Evolutionary conservation across 2,329 filamentous ascomycete species (phyloP), one percentile per base, ranked within the genome.

Genomic region (Curvularia sp.): DNA sequence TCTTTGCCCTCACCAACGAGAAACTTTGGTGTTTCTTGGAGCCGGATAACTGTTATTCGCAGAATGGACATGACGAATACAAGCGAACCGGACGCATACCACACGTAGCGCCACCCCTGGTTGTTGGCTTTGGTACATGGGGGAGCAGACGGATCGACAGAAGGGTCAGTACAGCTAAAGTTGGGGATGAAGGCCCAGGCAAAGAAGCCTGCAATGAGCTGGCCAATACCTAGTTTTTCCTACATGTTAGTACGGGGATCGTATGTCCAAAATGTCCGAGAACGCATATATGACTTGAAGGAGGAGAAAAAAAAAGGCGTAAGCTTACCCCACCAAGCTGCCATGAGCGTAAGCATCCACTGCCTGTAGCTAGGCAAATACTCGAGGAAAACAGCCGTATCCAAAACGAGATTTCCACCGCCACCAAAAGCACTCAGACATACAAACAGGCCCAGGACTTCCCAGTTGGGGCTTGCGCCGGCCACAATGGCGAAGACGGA

Each of bases 381-480:
- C 68, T 86, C 84, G 42, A 86, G 70, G 59, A 86, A 86, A 0
- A 86, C 82, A 0, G 84, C 82, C 0, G 86, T 88, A 62, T 89
- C 87, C 1, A 89, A 76, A 0, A 89, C 84, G 19, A 89, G 74
- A 63, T 87, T 89, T 3, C 82, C 87, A 12, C 88, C 88, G 1
- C 80, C 84, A 1, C 88, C 88, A 62, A 91, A 90, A 2, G 86
- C 83, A 30, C 85, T 79, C 42, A 91, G 73, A 12, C 83, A 83
- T 28, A 89, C 82, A 68, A 91, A 90, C 21, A 89, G 74, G 0
- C 85, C 87, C 12, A 91, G 80, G 0, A 84, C 83, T 1, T 83
- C 77, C 87, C 88, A 93, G 61, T 82, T 89, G 1, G 89, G 89
- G 57, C 86, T 83, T 1, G 84, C 86, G 3, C 89, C 90, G 0